Evolutionary conservation across 352 stramenopile species (phyloP).

Genomic region (Hyphochytrium catenoides): DNA sequence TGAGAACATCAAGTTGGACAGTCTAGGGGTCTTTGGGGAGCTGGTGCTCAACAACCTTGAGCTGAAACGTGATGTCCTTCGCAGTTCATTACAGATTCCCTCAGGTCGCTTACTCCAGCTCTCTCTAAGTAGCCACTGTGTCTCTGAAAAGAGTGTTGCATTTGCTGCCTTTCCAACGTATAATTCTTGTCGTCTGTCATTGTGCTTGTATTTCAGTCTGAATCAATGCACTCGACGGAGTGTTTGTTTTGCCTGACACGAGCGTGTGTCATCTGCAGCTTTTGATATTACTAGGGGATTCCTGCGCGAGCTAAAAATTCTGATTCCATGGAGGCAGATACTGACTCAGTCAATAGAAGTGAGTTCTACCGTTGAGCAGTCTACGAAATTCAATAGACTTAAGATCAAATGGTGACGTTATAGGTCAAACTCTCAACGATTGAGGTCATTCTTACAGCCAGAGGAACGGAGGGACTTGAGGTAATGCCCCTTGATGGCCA

Average conservation of each 20-base stretch:
- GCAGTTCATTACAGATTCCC: background rate
- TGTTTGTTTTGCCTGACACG: too few relatives aligned
- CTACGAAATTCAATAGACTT: too few relatives aligned
- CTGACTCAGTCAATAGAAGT: conserved; percentile 55
- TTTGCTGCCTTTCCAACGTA: background rate
- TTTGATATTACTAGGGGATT: too few relatives aligned
- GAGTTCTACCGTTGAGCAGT: too few relatives aligned
- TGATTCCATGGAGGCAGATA: conserved; percentile 64
- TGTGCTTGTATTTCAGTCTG: too few relatives aligned
- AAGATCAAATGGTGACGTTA: too few relatives aligned
- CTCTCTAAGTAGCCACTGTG: background rate
- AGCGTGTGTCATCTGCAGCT: conserved; percentile 8
- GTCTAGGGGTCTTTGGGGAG: conserved; percentile 51
- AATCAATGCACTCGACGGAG: too few relatives aligned
- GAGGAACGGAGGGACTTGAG: too few relatives aligned
- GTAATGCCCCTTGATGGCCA: too few relatives aligned
- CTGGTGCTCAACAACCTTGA: conserved; percentile 62
- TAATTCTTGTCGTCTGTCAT: too few relatives aligned
- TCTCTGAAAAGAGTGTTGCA: background rate
- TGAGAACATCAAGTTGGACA: conserved; percentile 57
- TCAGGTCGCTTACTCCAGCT: background rate
- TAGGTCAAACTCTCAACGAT: conserved; percentile 67
- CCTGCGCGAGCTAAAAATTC: conserved; percentile 59
- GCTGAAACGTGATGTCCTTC: conserved; percentile 59
- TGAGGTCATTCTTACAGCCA: conserved; percentile 51